Conservation (phyloP, 78 protist species). For the Dictyostelium intermedium region DNA sequence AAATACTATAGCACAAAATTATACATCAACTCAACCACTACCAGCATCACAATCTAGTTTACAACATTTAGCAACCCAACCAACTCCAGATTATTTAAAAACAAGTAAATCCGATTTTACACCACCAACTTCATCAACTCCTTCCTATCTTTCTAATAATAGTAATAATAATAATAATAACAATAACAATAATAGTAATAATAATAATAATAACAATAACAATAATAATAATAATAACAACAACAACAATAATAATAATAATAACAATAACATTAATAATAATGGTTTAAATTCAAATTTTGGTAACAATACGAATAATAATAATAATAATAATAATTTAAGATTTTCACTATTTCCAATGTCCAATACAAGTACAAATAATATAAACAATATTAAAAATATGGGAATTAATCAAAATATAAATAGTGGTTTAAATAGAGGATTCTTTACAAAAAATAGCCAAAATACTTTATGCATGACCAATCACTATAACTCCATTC, state of each 20-base stretch:
- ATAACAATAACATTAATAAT: not conserved
- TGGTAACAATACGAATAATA: not conserved
- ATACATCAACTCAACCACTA: not conserved
- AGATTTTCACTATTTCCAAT: not conserved
- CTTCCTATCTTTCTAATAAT: not conserved
- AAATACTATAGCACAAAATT: not conserved
- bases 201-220: not conserved
- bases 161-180: not conserved
- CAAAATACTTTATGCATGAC: not conserved
- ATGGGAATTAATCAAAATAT: not conserved
- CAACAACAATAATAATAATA: not conserved
- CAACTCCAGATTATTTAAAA: not conserved
- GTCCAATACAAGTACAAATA: not conserved
- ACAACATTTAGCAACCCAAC: not conserved
- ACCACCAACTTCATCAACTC: not conserved
- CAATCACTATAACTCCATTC: not conserved
- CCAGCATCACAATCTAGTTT: not conserved
- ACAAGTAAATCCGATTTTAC: not conserved
- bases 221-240: conserved; percentile 3
- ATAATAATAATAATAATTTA: not conserved
- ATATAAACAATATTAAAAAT: not conserved
- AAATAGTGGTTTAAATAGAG: not conserved
- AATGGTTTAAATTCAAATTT: not conserved
- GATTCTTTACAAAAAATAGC: not conserved
- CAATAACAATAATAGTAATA: not conserved